Conservation (phyloP, 2,329 filamentous ascomycete genomes). For the Zalaria sp. region DNA sequence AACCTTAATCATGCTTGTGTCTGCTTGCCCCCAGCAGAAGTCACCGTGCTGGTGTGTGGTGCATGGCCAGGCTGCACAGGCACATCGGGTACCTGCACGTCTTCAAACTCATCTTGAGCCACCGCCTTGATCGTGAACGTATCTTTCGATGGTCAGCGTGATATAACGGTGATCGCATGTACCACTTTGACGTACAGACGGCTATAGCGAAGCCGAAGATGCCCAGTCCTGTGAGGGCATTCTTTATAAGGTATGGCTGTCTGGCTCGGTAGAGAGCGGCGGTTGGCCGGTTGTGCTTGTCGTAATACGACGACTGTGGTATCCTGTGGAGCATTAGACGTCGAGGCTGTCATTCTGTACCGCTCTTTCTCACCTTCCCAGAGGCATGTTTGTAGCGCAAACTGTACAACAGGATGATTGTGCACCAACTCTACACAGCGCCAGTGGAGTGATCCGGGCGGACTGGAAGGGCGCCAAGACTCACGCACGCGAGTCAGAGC, state of each 20-base stretch:
- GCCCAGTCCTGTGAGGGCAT: constrained; percentile 64
- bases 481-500: too few species aligned
- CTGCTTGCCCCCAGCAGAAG: neutral
- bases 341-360: neutral
- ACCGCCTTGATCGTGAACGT: constrained; percentile 67
- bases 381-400: constrained; percentile 8
- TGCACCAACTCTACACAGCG: too few species aligned
- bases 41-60: constrained; percentile 9
- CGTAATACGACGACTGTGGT: constrained; percentile 76
- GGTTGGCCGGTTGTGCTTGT: constrained; percentile 70
- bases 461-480: too few species aligned
- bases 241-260: constrained; percentile 83
- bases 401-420: neutral
- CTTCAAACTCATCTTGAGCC: constrained; percentile 92
- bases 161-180: neutral
- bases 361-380: constrained; percentile 9
- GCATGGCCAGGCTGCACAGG: constrained; percentile 37
- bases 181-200: constrained; percentile 56
- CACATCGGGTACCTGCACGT: constrained; percentile 75
- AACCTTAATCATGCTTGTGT: too few species aligned
- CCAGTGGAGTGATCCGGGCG: too few species aligned
- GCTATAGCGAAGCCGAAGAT: constrained; percentile 63
- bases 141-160: constrained; percentile 31
- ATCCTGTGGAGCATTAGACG: constrained; percentile 26
- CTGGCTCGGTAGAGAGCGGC: constrained; percentile 83